These are phyloP conservation scores for Mucor indicus DNA, from an alignment of 371 early-diverging fungal species.

Conservation along the genomic window DNA sequence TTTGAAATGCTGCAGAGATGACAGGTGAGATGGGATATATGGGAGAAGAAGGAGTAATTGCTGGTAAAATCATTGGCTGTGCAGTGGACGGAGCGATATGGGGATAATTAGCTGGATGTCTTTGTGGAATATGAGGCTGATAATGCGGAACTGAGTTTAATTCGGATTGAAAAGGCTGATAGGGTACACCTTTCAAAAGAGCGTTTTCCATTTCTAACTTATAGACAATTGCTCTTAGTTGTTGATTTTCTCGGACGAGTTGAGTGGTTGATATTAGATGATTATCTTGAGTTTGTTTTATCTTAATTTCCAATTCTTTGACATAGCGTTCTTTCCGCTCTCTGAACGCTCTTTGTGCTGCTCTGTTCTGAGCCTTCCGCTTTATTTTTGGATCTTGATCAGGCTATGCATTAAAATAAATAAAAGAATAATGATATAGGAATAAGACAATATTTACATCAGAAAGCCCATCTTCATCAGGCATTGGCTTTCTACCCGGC, in stretches of 20 bases:
- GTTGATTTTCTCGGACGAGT: constrained; percentile 40
- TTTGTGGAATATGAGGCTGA: constrained; percentile 1
- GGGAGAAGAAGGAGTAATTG: constrained; percentile 1
- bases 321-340: constrained; percentile 74
- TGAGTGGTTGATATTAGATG: constrained; percentile 29
- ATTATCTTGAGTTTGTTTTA: constrained; percentile 56
- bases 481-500: constrained; percentile 33
- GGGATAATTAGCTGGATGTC: constrained; percentile 1
- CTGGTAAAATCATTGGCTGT: constrained; percentile 2
- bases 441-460: constrained; percentile 13
- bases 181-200: constrained; percentile 32
- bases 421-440: too few species aligned
- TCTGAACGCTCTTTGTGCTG: constrained; percentile 75
- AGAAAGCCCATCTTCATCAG: constrained; percentile 17
- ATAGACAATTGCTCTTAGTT: constrained; percentile 28
- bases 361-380: constrained; percentile 75
- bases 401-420: constrained; percentile 20
- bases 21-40: constrained; percentile 15
- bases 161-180: constrained; percentile 18
- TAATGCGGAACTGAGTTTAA: constrained; percentile 9
- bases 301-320: constrained; percentile 59
- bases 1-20: neutral
- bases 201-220: constrained; percentile 37
- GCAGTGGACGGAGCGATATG: constrained; percentile 12
- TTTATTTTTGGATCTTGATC: constrained; percentile 52